phyloP scores from a whole-genome alignment of 306 rosid species.

The Trifolium repens region DNA sequence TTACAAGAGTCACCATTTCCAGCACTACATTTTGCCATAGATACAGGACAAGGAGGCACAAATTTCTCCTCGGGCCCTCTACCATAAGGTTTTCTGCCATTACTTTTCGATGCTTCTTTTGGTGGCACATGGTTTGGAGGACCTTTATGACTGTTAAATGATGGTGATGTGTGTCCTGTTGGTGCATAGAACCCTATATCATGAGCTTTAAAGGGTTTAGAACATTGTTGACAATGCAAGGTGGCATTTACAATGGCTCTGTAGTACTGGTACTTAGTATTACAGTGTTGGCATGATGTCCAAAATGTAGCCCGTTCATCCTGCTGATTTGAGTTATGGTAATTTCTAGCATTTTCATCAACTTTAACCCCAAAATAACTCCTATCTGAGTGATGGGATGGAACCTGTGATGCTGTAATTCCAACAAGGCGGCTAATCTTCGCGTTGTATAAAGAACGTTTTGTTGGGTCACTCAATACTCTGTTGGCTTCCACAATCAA shows the following conservation, averaged over 20 bases:
- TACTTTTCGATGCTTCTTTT: slow-evolving; percentile 46
- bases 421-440: slow-evolving; percentile 44
- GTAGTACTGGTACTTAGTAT: slow-evolving; percentile 59
- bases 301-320: slow-evolving; percentile 59
- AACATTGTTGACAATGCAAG: slow-evolving; percentile 67
- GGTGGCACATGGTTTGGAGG: slow-evolving; percentile 50
- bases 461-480: slow-evolving; percentile 63
- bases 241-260: slow-evolving; percentile 45
- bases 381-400: slow-evolving; percentile 49
- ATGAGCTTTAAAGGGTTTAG: slow-evolving; percentile 51
- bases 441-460: slow-evolving; percentile 56
- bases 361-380: not conserved
- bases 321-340: slow-evolving; percentile 44
- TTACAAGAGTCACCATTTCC: slow-evolving; percentile 44
- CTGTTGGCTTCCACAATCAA: slow-evolving; percentile 84
- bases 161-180: slow-evolving; percentile 37
- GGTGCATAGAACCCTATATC: slow-evolving; percentile 51
- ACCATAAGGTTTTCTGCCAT: slow-evolving; percentile 42
- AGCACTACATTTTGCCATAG: slow-evolving; percentile 45
- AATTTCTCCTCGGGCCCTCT: slow-evolving; percentile 28
- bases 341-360: no score
- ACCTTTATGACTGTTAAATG: slow-evolving; percentile 39
- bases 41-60: slow-evolving; percentile 32
- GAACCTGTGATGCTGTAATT: slow-evolving; percentile 43
- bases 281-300: slow-evolving; percentile 72